phyloP scores from a whole-genome alignment of 345 rosid genomes.

The Linum trigynum region DNA sequence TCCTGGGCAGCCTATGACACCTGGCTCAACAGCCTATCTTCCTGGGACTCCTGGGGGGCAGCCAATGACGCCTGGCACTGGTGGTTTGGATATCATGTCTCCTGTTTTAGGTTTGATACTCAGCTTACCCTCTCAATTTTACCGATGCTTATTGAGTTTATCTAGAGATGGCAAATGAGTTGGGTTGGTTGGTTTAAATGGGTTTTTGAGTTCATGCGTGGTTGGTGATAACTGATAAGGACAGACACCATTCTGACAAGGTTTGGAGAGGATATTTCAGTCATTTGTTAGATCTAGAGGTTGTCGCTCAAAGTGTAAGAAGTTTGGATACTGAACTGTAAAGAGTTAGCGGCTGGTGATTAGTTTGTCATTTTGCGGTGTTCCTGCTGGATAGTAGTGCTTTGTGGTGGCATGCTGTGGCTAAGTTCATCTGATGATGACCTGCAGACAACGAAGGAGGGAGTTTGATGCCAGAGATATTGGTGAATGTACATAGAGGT shows the following conservation, averaged over 20 bases:
- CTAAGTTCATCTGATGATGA: background rate
- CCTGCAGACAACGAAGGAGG: constrained; percentile 70
- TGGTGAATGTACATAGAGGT: constrained; percentile 62
- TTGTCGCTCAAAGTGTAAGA: no score
- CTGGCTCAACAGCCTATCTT: constrained; percentile 60
- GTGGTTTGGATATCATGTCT: constrained; percentile 82
- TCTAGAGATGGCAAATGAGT: no score
- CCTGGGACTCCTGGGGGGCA: constrained; percentile 99
- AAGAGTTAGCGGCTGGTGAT: background rate
- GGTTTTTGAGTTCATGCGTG: no score
- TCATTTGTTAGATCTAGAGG: no score
- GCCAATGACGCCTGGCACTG: constrained; percentile 95
- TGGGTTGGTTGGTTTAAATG: no score
- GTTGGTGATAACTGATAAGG: no score
- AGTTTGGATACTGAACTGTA: no score
- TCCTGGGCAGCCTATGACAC: constrained; percentile 92
- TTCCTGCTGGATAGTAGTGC: no score
- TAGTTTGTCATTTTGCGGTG: background rate
- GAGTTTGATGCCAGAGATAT: constrained; percentile 79
- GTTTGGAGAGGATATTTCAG: no score
- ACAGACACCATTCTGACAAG: no score
- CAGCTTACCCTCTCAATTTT: background rate
- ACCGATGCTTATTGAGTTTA: background rate
- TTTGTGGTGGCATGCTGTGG: no score
- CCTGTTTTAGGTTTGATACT: constrained; percentile 59